Base-by-base conservation (phyloP, 2,329 filamentous ascomycete genomes). In the Cordyceps militaris region DNA sequence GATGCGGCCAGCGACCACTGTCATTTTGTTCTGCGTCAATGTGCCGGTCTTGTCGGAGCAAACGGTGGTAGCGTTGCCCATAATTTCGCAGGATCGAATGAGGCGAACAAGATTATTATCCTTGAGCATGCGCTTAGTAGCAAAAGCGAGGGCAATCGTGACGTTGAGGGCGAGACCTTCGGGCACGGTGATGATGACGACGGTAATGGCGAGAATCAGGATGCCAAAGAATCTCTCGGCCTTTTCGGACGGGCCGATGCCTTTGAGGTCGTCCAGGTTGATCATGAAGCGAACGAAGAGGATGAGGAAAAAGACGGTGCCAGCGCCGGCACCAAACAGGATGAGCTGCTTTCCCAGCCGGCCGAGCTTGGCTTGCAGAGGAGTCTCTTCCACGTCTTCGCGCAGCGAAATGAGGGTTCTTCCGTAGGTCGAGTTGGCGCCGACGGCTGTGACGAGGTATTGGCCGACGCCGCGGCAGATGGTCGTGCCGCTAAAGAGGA, bases 401-500 rank as follows among this genome's bases (percentile, higher is more conserved):
- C 87, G 84, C 11, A 93, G 74, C 38, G 88, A 88, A 81, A 92
- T 87, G 74, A 92, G 81, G 3, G 85, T 91, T 65, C 89, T 88
- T 57, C 89, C 89, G 65, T 89, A 85, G 32, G 82, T 87, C 0
- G 88, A 89, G 69, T 92, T 81, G 36, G 87, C 78, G 61, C 89
- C 89, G 19, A 86, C 84, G 4, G 88, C 82, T 1, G 87, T 90
- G 56, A 91, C 88, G 56, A 93, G 69, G 70, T 90, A 92, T 4
- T 82, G 84, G 10, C 89, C 89, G 8, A 90, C 79, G 56, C 89
- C 89, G 65, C 91, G 87, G 0, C 84, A 84, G 11, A 93, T 84
- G 63, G 90, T 91, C 3, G 86, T 86, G 47, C 89, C 89, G 23
- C 88, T 92, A 4, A 92, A 76, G 61, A 93, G 91, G 70, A 93